Evolutionary conservation across 148 eudicot species (phyloP).

Genomic region (Vaccinium myrtillus): DNA sequence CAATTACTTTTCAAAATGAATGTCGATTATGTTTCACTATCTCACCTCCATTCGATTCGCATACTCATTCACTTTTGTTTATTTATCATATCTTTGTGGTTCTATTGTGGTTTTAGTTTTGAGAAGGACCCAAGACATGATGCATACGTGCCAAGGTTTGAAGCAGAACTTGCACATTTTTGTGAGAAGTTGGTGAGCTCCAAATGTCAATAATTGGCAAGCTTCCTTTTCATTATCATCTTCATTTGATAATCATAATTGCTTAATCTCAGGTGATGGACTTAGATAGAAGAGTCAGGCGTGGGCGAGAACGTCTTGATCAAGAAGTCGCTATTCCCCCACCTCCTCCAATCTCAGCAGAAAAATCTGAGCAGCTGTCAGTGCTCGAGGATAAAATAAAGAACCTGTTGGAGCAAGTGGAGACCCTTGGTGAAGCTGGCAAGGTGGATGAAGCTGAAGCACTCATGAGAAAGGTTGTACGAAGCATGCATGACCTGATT

Average conservation of each 20-base stretch:
- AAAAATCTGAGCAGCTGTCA: slow-evolving; percentile 89
- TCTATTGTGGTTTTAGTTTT: slow-evolving; percentile 51
- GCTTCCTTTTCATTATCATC: neutral
- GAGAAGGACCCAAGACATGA: slow-evolving; percentile 90
- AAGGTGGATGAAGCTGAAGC: slow-evolving; percentile 99
- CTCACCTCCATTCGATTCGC: neutral
- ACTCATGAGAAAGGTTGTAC: slow-evolving; percentile 88
- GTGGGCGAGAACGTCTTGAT: slow-evolving; percentile 91
- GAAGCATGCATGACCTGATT: neutral
- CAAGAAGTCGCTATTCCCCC: slow-evolving; percentile 89
- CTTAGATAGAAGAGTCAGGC: slow-evolving; percentile 85
- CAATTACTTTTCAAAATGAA: neutral
- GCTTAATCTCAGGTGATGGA: slow-evolving; percentile 61
- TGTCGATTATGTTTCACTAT: neutral
- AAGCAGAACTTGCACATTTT: slow-evolving; percentile 85
- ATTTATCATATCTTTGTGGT: neutral
- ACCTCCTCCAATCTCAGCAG: slow-evolving; percentile 83
- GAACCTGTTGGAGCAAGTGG: slow-evolving; percentile 86
- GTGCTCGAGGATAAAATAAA: slow-evolving; percentile 89
- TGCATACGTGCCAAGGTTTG: slow-evolving; percentile 80
- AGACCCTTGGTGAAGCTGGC: slow-evolving; percentile 92
- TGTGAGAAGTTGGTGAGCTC: slow-evolving; percentile 89
- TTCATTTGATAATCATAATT: neutral
- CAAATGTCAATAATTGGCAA: neutral
- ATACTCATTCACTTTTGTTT: neutral